These are phyloP conservation scores for Inonotus hispidus DNA, from an alignment of 1,284 basidiomycete genomes.

Conservation along the genomic window DNA sequence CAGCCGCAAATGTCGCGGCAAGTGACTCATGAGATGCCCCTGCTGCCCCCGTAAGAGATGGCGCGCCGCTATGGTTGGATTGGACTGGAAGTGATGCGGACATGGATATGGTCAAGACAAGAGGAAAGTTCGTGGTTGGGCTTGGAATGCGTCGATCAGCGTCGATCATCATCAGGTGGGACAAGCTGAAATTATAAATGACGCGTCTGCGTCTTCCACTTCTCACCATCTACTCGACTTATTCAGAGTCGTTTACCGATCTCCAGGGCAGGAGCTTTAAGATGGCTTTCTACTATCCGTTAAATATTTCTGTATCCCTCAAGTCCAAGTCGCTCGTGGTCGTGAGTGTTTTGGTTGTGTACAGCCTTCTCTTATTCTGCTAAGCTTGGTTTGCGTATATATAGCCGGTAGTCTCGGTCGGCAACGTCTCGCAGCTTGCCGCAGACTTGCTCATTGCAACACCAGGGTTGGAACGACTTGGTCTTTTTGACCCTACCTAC, in stretches of 20 bases:
- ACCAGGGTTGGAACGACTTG: conserved; percentile 52
- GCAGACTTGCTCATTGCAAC: conserved; percentile 69
- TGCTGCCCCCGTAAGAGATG: conserved; percentile 30
- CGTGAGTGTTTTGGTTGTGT: neutral
- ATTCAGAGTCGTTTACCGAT: no score
- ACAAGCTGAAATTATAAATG: neutral
- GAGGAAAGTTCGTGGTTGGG: neutral
- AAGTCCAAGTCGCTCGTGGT: conserved; percentile 13
- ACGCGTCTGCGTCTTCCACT: neutral
- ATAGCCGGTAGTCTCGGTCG: conserved; percentile 76
- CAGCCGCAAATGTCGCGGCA: conserved; percentile 64
- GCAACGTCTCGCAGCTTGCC: conserved; percentile 73
- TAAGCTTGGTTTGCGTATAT: neutral
- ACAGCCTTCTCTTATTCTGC: neutral
- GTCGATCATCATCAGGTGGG: neutral
- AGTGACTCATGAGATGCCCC: conserved; percentile 50
- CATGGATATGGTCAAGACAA: conserved; percentile 5
- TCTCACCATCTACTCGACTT: neutral
- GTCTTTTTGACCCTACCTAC: conserved; percentile 53
- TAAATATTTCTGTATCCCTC: neutral
- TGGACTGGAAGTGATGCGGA: neutral
- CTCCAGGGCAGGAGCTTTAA: neutral
- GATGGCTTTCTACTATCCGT: conserved; percentile 34
- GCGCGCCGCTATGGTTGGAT: neutral
- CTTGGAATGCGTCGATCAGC: conserved; percentile 3